Evolutionary conservation across 1,284 basidiomycete genomes (phyloP), one percentile per base, ranked within the genome.

Genomic region (Golubevia sp.): DNA sequence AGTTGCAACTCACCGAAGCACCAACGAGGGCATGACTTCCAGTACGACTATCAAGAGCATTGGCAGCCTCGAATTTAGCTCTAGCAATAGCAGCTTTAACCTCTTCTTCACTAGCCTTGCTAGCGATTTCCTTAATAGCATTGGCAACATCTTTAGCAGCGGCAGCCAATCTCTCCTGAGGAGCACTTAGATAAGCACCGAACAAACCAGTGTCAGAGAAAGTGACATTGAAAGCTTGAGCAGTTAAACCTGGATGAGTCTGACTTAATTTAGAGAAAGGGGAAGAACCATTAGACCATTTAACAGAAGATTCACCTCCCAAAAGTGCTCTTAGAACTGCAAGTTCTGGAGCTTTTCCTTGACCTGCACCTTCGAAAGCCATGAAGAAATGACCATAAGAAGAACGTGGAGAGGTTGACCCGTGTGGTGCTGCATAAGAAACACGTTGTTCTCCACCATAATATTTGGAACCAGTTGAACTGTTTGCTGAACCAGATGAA

Each of bases 401-500:
- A 49, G 71, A 72, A 25, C 58, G 69, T 30, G 66, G 69, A 66
- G 67, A 63, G 55, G 73, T 71, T n/a, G 67, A 56, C 27, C 75
- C 77, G 63, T 81, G 77, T 11, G 74, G 66, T 20, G 76, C 73
- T 20, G 68, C 59, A 52, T 73, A 77, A 44, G 73, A 68, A 3
- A 77, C 68, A 18, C 80, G 76, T 65, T 68, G 70, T 58, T 82
- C 80, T 58, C 80, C 80, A 55, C 80, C 80, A 67, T 73, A 77
- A 78, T 83, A 83, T 66, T 77, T 76, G 56, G 73, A 62, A n/a
- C 69, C 54, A 23, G 72, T 57, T 52, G 59, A 57, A 23, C 57
- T 54, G 55, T 76, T 50, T 24, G 68, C 63, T 11, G 44, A 24
- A 21, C 66, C 60, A 34, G 68, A 58, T 24, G 68, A 56, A n/a